Conservation (phyloP, 1,284 basidiomycete genomes). For the Cryptococcus depauperatus region DNA sequence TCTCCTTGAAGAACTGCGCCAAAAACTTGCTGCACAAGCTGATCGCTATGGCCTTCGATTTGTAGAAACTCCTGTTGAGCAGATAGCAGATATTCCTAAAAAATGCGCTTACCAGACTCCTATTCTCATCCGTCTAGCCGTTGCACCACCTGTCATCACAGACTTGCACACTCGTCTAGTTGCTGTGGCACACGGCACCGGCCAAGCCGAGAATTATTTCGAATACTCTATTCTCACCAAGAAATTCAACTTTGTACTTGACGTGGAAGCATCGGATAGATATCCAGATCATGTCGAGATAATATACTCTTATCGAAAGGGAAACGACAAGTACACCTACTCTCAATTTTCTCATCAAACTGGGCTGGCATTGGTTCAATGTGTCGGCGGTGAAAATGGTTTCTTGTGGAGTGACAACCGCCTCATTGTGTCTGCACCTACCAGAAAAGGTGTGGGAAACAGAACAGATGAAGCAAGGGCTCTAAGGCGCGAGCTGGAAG, state of each 20-base stretch:
- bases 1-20: conserved; percentile 84
- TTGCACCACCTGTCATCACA: conserved; percentile 62
- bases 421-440: conserved; percentile 47
- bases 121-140: conserved; percentile 65
- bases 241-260: conserved; percentile 70
- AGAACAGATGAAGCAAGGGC: conserved; percentile 36
- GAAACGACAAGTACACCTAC: conserved; percentile 56
- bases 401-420: conserved; percentile 84
- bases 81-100: conserved; percentile 67
- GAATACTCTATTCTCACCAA: conserved; percentile 68
- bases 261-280: conserved; percentile 68
- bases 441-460: conserved; percentile 14
- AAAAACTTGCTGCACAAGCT: conserved; percentile 73
- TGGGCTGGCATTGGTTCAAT: conserved; percentile 78
- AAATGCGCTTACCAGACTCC: conserved; percentile 84
- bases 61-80: conserved; percentile 83
- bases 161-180: conserved; percentile 62
- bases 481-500: conserved; percentile 52
- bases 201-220: conserved; percentile 61
- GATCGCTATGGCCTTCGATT: conserved; percentile 86
- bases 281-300: conserved; percentile 74
- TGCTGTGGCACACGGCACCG: conserved; percentile 45
- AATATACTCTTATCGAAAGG: conserved; percentile 76
- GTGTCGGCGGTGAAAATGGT: conserved; percentile 65
- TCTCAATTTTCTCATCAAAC: conserved; percentile 84